Evolutionary conservation across 257 asterid genomes (phyloP).

Genomic region (Solanum raphanifolium): DNA sequence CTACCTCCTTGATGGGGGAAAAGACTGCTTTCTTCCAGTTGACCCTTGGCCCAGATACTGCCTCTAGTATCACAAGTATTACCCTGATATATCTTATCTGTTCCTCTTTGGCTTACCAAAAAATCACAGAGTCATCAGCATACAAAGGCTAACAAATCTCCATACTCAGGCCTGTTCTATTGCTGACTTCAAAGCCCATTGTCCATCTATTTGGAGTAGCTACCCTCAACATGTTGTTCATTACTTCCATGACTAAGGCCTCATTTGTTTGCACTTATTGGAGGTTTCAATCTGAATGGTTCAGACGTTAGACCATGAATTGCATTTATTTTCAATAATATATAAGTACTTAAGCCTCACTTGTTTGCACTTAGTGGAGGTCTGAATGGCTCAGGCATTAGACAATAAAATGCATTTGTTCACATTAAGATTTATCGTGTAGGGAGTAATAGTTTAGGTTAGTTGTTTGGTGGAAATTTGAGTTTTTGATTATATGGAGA

Average conservation of each 20-base stretch:
- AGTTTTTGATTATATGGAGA: neutral
- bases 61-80: neutral
- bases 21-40: neutral
- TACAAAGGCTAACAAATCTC: neutral
- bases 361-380: no score
- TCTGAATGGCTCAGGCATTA: no score
- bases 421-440: no score
- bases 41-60: neutral
- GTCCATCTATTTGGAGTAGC: neutral
- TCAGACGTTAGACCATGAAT: no score
- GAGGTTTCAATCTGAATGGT: no score
- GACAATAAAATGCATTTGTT: no score
- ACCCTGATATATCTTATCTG: neutral
- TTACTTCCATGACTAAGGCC: no score
- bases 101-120: neutral
- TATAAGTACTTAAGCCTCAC: no score
- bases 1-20: neutral
- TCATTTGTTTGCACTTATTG: no score
- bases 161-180: neutral
- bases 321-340: no score
- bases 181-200: neutral
- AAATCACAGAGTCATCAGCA: neutral
- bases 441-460: neutral
- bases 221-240: neutral
- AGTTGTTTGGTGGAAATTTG: neutral